Conservation (phyloP, 2,329 filamentous ascomycete species). For the Aspergillus pseudoterreus region DNA sequence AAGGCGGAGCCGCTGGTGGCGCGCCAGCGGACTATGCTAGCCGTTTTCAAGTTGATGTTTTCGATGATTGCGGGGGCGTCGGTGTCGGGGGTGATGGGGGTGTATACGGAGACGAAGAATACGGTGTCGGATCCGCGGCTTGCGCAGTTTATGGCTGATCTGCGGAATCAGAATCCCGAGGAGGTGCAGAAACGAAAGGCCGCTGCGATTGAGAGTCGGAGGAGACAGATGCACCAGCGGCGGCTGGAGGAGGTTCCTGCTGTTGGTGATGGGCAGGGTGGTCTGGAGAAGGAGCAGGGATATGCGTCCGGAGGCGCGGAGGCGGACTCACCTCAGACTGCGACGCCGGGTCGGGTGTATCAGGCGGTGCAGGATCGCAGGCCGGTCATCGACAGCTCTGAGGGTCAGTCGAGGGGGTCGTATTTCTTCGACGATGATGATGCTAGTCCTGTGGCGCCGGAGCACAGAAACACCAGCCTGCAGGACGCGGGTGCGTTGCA, state of each 20-base stretch:
- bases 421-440: slow-evolving; percentile 37
- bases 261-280: neutral
- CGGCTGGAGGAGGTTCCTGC: neutral
- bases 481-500: slow-evolving; percentile 3
- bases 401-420: slow-evolving; percentile 8
- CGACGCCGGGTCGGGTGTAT: neutral
- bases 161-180: slow-evolving; percentile 16
- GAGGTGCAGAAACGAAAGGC: slow-evolving; percentile 19
- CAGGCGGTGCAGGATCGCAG: neutral
- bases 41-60: slow-evolving; percentile 15
- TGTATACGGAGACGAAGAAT: slow-evolving; percentile 10
- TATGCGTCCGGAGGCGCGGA: neutral
- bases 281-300: slow-evolving; percentile 3
- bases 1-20: slow-evolving; percentile 7
- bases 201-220: slow-evolving; percentile 4
- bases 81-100: slow-evolving; percentile 5
- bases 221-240: neutral
- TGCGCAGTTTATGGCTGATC: slow-evolving; percentile 17
- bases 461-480: slow-evolving; percentile 23
- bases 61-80: slow-evolving; percentile 7
- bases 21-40: neutral
- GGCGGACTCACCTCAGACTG: neutral
- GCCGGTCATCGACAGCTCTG: neutral
- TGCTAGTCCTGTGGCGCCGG: slow-evolving; percentile 33
- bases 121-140: slow-evolving; percentile 22